Evolutionary conservation across 768 basidiomycete species (phyloP).

Genomic region (Sutorius australiensis): DNA sequence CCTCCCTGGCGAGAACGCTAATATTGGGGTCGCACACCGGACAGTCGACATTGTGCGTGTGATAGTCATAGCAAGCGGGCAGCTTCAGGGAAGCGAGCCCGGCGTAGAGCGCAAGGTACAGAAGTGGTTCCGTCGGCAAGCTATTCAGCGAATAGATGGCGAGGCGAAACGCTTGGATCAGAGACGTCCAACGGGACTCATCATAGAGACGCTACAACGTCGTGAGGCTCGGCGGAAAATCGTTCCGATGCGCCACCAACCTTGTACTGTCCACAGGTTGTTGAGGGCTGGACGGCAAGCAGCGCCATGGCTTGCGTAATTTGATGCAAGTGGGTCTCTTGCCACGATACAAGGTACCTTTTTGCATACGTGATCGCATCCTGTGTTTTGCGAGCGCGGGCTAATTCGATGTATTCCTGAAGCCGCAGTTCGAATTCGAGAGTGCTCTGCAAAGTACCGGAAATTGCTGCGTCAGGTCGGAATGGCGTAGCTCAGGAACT

Average conservation of each 20-base stretch:
- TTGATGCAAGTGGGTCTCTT: conserved; percentile 73
- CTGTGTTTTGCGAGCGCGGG: conserved; percentile 54
- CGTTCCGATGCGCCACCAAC: conserved; percentile 38
- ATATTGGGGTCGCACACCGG: conserved; percentile 84
- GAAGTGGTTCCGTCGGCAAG: conserved; percentile 80
- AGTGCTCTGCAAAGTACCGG: conserved; percentile 59
- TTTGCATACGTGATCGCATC: conserved; percentile 84
- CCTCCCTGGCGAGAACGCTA: conserved; percentile 74
- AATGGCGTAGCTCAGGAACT: conserved; percentile 10
- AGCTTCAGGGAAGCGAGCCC: conserved; percentile 89
- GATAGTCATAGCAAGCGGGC: conserved; percentile 68
- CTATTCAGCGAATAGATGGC: conserved; percentile 87
- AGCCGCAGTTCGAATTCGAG: conserved; percentile 94
- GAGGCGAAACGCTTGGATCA: conserved; percentile 75
- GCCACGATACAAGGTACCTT: conserved; percentile 80
- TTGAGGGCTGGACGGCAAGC: conserved; percentile 69
- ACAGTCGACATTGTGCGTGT: conserved; percentile 76
- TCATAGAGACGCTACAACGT: conserved; percentile 75
- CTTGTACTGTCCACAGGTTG: conserved; percentile 75
- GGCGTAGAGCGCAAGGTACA: conserved; percentile 85
- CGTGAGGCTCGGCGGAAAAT: conserved; percentile 9
- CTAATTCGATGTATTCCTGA: conserved; percentile 95
- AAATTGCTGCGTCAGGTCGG: conserved; percentile 13
- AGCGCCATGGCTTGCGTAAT: conserved; percentile 74
- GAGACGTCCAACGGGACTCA: conserved; percentile 65